Percentiles rank a stretch among this genome's conserved stretches.
These are phyloP conservation scores for Linnemannia exigua DNA, from an alignment of 192 early-diverging fungal genomes.

Conservation along the genomic window DNA sequence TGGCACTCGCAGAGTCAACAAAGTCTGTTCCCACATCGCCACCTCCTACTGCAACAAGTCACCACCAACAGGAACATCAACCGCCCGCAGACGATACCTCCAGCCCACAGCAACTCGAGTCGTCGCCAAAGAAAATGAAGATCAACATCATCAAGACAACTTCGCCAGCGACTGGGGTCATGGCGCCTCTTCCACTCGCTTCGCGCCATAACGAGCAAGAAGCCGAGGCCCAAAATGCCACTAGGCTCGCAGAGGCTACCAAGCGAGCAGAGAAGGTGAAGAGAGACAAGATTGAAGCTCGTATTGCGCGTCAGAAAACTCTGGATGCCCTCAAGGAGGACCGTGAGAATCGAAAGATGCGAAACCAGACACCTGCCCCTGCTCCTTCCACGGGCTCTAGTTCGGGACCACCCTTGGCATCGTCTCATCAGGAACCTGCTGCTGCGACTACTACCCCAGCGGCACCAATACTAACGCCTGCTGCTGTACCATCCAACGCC, in stretches of 20 bases:
- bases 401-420: not conserved
- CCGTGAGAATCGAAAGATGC: conserved; percentile 30
- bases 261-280: conserved; percentile 27
- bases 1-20: conserved; percentile 27
- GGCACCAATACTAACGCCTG: not conserved
- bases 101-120: not conserved
- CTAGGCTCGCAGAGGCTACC: conserved; percentile 28
- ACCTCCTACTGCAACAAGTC: not conserved
- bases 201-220: conserved; percentile 42
- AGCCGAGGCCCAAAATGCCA: conserved; percentile 18
- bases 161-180: not conserved
- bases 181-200: conserved; percentile 16
- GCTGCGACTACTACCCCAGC: not conserved
- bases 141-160: conserved; percentile 40
- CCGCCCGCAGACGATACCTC: not conserved
- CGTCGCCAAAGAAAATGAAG: conserved; percentile 40
- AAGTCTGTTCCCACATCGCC: not conserved
- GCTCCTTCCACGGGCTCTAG: not conserved
- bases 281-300: conserved; percentile 29
- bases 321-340: conserved; percentile 43
- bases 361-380: not conserved
- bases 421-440: not conserved
- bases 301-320: conserved; percentile 38
- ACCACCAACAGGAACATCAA: not conserved
- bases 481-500: not conserved